A percentile compares a stretch with the other conserved stretches of the same genome.
Conservation (phyloP, 208 protist genomes). For the Trypanosoma brucei region DNA sequence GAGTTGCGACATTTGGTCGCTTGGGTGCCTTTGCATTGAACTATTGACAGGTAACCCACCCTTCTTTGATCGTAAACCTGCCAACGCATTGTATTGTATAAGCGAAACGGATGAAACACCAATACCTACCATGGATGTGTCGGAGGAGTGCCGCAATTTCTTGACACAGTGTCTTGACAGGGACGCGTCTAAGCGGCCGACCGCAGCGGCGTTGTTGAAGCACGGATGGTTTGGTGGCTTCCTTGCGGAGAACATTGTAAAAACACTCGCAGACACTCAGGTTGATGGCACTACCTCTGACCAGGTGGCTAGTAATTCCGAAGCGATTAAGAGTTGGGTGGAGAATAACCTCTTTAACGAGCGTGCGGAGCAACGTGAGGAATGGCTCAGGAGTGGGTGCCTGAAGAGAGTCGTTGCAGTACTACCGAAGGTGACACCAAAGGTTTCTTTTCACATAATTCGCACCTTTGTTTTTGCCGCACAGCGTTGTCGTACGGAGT, state of each 20-base stretch:
- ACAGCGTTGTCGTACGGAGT: conserved; percentile 22
- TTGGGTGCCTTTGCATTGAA: conserved; percentile 76
- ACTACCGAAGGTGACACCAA: conserved; percentile 55
- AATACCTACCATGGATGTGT: conserved; percentile 32
- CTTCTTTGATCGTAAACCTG: conserved; percentile 57
- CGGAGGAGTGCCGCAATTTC: conserved; percentile 47
- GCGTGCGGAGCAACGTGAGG: conserved; percentile 28
- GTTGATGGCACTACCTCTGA: conserved; percentile 8
- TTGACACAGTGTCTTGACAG: conserved; percentile 47
- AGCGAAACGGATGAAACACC: conserved; percentile 34
- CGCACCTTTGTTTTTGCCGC: conserved; percentile 52
- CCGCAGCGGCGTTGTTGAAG: conserved; percentile 36
- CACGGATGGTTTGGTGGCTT: conserved; percentile 52
- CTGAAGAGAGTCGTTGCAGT: conserved; percentile 51
- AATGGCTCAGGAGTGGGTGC: conserved; percentile 53
- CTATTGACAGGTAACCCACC: conserved; percentile 69
- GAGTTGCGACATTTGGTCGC: conserved; percentile 73
- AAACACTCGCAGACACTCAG: conserved; percentile 17
- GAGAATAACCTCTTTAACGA: conserved; percentile 46
- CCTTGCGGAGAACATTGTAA: conserved; percentile 22
- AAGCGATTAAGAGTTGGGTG: conserved; percentile 52
- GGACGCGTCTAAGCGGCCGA: conserved; percentile 40
- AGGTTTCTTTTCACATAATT: conserved; percentile 56
- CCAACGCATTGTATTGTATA: conserved; percentile 67
- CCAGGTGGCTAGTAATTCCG: conserved; percentile 17